Conservation (phyloP, 345 rosid genomes). For the Draba incana region DNA sequence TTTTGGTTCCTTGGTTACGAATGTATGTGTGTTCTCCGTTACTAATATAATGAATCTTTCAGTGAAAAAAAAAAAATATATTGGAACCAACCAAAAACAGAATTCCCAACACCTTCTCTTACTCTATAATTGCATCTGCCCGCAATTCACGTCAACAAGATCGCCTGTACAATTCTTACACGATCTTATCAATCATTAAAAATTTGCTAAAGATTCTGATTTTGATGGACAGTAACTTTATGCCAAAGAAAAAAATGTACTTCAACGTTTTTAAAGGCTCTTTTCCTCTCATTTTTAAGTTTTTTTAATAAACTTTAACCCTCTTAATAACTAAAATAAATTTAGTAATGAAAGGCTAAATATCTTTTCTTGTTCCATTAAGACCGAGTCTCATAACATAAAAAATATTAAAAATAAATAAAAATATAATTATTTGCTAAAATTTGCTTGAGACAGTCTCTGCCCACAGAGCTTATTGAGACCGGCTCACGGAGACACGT, state of each 20-base stretch:
- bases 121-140: slow-evolving; percentile 36
- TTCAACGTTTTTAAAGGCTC: too few species aligned
- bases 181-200: slow-evolving; percentile 16
- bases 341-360: background rate
- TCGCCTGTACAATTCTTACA: background rate
- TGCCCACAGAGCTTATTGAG: too few species aligned
- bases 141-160: slow-evolving; percentile 34
- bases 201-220: background rate
- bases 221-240: background rate
- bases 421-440: too few species aligned
- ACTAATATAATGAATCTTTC: too few species aligned
- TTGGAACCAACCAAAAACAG: slow-evolving; percentile 32
- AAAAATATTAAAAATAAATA: too few species aligned
- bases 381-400: too few species aligned
- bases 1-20: too few species aligned
- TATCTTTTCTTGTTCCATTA: background rate
- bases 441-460: too few species aligned
- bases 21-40: too few species aligned
- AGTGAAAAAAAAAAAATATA: too few species aligned
- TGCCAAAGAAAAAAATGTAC: background rate
- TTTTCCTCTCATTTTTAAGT: too few species aligned
- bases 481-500: too few species aligned
- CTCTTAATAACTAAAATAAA: background rate
- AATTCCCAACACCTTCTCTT: background rate
- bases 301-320: background rate